A percentile compares a stretch with the other conserved stretches of the same genome.
These are phyloP conservation scores for Leucocoprinus birnbaumii DNA, from an alignment of 768 basidiomycete species.

Conservation along the genomic window DNA sequence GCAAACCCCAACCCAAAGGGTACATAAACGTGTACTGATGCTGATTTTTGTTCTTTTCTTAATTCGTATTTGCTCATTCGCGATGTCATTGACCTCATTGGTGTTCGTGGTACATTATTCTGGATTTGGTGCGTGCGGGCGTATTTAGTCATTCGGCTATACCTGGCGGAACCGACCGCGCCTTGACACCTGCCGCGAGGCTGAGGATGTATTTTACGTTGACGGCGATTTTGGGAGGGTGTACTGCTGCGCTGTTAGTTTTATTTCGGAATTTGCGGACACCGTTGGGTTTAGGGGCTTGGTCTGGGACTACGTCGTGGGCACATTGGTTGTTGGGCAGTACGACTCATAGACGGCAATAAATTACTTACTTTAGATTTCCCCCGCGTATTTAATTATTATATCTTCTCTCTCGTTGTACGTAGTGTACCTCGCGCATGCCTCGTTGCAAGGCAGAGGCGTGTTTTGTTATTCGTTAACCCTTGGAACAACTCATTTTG, in stretches of 20 bases:
- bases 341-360: slow-evolving; percentile 37
- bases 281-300: slow-evolving; percentile 47
- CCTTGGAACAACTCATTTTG: neutral
- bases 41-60: slow-evolving; percentile 9
- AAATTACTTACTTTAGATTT: too few relatives aligned
- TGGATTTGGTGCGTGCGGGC: too few relatives aligned
- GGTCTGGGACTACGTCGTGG: slow-evolving; percentile 52
- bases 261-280: slow-evolving; percentile 65
- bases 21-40: slow-evolving; percentile 27
- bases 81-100: too few relatives aligned
- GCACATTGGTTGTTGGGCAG: slow-evolving; percentile 63
- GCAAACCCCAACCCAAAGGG: slow-evolving; percentile 29
- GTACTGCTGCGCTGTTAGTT: slow-evolving; percentile 70
- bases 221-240: slow-evolving; percentile 71
- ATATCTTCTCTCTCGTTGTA: neutral
- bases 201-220: slow-evolving; percentile 70
- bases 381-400: too few relatives aligned
- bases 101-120: too few relatives aligned
- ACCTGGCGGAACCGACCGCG: slow-evolving; percentile 83
- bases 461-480: neutral
- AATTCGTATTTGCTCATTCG: too few relatives aligned
- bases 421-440: slow-evolving; percentile 4
- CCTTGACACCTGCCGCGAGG: slow-evolving; percentile 64
- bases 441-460: slow-evolving; percentile 1
- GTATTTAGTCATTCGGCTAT: slow-evolving; percentile 54